phyloP scores from a whole-genome alignment of 495 filamentous ascomycete genomes.

The Trichodelitschia bisporula region DNA sequence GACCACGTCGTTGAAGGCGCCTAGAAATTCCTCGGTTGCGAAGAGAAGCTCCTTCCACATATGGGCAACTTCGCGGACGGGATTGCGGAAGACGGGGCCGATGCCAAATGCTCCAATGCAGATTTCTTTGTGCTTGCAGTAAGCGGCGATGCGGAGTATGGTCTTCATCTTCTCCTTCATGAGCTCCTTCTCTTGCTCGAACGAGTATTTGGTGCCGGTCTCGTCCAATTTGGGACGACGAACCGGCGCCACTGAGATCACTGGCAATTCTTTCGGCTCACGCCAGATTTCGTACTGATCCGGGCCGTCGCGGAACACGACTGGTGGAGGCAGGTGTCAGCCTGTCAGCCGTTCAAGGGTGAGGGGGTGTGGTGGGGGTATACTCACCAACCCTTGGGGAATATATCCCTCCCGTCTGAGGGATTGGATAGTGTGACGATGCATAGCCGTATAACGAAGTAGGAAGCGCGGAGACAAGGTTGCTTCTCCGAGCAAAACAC shows the following conservation, averaged over 20 bases:
- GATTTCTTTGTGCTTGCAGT: constrained; percentile 29
- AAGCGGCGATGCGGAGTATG: constrained; percentile 39
- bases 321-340: too few species aligned
- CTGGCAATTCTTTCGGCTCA: constrained; percentile 26
- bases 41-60: constrained; percentile 46
- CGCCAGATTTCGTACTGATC: constrained; percentile 22
- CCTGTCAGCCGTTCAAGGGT: neutral
- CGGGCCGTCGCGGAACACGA: constrained; percentile 27
- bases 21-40: constrained; percentile 37
- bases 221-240: constrained; percentile 45
- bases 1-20: constrained; percentile 39
- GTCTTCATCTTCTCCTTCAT: constrained; percentile 47
- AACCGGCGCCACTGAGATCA: constrained; percentile 47
- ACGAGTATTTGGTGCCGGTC: constrained; percentile 38
- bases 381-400: constrained; percentile 36
- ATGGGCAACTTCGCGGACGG: constrained; percentile 35
- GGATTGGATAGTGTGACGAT: constrained; percentile 46
- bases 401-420: constrained; percentile 38
- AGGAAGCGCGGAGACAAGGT: constrained; percentile 37
- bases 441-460: constrained; percentile 15
- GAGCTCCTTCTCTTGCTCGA: constrained; percentile 38
- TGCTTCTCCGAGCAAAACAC: constrained; percentile 43
- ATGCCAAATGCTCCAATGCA: constrained; percentile 49
- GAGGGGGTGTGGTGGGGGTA: constrained; percentile 1
- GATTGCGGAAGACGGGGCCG: constrained; percentile 44